A percentile compares a stretch with the other conserved stretches of the same genome.
Evolutionary conservation across 1,139 yeast genomes (phyloP).

Genomic region (Zygosaccharomyces sapae): DNA sequence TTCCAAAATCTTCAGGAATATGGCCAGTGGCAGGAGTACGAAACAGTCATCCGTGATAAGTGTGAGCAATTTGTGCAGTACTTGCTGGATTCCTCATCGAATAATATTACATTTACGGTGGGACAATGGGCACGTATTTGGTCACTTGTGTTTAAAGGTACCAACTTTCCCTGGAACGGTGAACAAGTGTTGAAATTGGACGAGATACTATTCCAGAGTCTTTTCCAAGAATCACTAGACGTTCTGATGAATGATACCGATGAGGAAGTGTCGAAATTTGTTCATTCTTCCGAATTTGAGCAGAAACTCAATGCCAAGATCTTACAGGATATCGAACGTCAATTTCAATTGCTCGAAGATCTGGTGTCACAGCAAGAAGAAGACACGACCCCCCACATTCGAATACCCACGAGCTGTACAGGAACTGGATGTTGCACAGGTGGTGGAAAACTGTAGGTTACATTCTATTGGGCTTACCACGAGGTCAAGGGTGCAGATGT

Average conservation of each 20-base stretch:
- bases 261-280: slow-evolving; percentile 10
- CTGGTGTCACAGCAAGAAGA: slow-evolving; percentile 5
- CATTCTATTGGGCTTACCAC: slow-evolving; percentile 13
- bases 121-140: slow-evolving; percentile 11
- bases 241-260: slow-evolving; percentile 9
- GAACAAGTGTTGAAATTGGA: slow-evolving; percentile 7
- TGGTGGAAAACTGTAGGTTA: slow-evolving; percentile 11
- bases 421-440: slow-evolving; percentile 4
- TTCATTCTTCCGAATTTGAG: slow-evolving; percentile 12
- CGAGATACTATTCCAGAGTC: slow-evolving; percentile 11
- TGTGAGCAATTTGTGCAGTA: slow-evolving; percentile 10
- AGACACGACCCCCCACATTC: slow-evolving; percentile 1
- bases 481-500: slow-evolving; percentile 8
- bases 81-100: slow-evolving; percentile 2
- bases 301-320: slow-evolving; percentile 10
- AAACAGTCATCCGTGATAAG: slow-evolving; percentile 6
- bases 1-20: slow-evolving; percentile 6
- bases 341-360: slow-evolving; percentile 8
- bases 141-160: slow-evolving; percentile 8
- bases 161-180: slow-evolving; percentile 12
- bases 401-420: slow-evolving; percentile 1
- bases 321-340: slow-evolving; percentile 10
- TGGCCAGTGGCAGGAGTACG: not conserved
- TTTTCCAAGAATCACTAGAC: slow-evolving; percentile 15
- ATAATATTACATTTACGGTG: slow-evolving; percentile 5